phyloP scores from a whole-genome alignment of 148 eudicot genomes.

The Amaranthus cruentus region DNA sequence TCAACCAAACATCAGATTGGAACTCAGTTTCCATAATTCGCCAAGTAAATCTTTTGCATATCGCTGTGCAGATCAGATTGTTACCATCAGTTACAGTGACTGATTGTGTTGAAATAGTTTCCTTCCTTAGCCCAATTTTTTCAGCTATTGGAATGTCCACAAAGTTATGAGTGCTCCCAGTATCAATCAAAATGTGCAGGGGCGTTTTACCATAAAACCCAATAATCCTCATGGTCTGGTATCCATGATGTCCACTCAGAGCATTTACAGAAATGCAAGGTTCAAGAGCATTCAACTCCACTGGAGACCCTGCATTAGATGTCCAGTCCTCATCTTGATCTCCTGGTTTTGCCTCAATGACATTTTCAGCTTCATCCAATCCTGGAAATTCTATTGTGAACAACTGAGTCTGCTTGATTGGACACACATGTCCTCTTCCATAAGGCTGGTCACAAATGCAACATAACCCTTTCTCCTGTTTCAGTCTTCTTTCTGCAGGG shows the following conservation, averaged over 20 bases:
- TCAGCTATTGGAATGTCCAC: background rate
- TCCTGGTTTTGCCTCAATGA: background rate
- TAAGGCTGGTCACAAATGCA: background rate
- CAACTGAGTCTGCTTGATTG: background rate
- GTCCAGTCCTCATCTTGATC: background rate
- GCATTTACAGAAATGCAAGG: background rate
- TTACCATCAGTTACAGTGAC: background rate
- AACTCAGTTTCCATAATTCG: background rate
- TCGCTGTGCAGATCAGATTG: background rate
- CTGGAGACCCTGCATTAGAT: no score
- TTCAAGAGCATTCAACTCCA: background rate
- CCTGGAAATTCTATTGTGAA: background rate
- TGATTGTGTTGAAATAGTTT: background rate
- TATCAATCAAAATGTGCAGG: background rate
- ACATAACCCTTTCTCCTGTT: background rate
- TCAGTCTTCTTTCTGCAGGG: background rate
- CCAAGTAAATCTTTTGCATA: background rate
- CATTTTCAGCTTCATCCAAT: background rate
- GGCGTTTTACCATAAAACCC: background rate
- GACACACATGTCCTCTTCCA: background rate
- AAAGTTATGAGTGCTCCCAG: constrained; percentile 22
- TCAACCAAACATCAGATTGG: background rate
- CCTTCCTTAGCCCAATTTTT: background rate
- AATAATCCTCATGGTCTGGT: background rate
- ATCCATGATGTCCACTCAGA: background rate